Evolutionary conservation across 2,329 filamentous ascomycete species (phyloP), one percentile per base, ranked within the genome.

Genomic region (Exophiala sp.): DNA sequence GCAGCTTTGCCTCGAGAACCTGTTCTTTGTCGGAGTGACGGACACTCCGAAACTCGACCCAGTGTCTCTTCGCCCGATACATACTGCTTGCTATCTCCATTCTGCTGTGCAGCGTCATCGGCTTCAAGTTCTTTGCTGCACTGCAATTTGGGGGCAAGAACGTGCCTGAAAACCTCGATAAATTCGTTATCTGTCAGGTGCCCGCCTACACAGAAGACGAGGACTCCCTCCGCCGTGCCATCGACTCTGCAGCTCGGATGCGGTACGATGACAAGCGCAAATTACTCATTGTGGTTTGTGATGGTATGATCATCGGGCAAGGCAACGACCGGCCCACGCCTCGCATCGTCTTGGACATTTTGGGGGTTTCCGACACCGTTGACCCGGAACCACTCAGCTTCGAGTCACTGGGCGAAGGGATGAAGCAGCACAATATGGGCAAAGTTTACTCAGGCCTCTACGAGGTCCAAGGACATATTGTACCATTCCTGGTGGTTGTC

Each of bases 241-340:
- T 98, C 62, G 93, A 98, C 67, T 98, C 93, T 0, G 86, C 88
- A 52, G 90, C 93, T 22, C 80, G 89, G 54, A 96, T 96, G 89
- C 83, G 83, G 59, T 98, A 98, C 65, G 93, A 98, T 63, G 91
- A 98, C 66, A 98, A 98, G 74, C 88, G 93, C 64, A 98, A 98
- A 74, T 78, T 98, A 10, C 75, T 98, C 21, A 82, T 95, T 58
- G 78, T 98, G 55, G 77, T 98, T 57, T 98, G 93, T 64, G 93
- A 98, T 64, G 93, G 93, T 70, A 97, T 98, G 91, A 98, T 98
- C 74, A 94, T 98, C 59, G 93, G 93, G 63, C 90, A 96, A 72
- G 93, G 93, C 64, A 98, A 98, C 70, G 93, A 98, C 67, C 81
- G 89, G 55, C 88, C 93, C 5, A 98, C 93, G 0, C 93, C 93